A percentile compares a stretch with the other conserved stretches of the same genome.
Conservation (phyloP, 768 basidiomycete genomes). For the Leccinum pellstonianum region DNA sequence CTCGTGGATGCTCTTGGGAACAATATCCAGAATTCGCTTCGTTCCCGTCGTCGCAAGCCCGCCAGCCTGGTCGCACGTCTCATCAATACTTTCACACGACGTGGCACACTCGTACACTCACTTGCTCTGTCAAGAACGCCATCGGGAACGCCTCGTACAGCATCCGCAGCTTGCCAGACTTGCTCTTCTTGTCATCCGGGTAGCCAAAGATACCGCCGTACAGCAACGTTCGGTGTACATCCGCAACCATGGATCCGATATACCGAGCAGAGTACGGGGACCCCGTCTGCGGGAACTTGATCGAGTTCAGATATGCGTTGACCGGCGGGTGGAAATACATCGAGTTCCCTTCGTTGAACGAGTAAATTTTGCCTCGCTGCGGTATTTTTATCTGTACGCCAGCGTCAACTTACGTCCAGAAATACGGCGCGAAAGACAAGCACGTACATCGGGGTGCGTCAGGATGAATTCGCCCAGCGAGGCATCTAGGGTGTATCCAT, state of each 20-base stretch:
- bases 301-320: slow-evolving; percentile 78
- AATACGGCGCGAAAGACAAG: slow-evolving; percentile 2
- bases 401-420: slow-evolving; percentile 2
- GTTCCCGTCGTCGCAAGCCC: slow-evolving; percentile 95
- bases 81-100: neutral
- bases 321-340: slow-evolving; percentile 90
- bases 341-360: slow-evolving; percentile 98
- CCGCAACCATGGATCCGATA: slow-evolving; percentile 99
- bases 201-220: slow-evolving; percentile 99
- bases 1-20: slow-evolving; percentile 85
- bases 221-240: slow-evolving; percentile 92
- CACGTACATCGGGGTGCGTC: slow-evolving; percentile 87
- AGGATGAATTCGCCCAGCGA: slow-evolving; percentile 97
- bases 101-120: slow-evolving; percentile 31
- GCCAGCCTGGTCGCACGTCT: slow-evolving; percentile 62
- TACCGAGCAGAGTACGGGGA: slow-evolving; percentile 88
- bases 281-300: slow-evolving; percentile 81
- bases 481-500: slow-evolving; percentile 97
- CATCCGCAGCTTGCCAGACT: slow-evolving; percentile 90
- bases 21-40: slow-evolving; percentile 89
- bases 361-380: slow-evolving; percentile 95
- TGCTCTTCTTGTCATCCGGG: slow-evolving; percentile 97
- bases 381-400: slow-evolving; percentile 81
- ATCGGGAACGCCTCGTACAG: slow-evolving; percentile 98
- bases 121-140: slow-evolving; percentile 94